Conservation (phyloP, 805 yeast species). For the Zygosaccharomyces kombuchaensis region DNA sequence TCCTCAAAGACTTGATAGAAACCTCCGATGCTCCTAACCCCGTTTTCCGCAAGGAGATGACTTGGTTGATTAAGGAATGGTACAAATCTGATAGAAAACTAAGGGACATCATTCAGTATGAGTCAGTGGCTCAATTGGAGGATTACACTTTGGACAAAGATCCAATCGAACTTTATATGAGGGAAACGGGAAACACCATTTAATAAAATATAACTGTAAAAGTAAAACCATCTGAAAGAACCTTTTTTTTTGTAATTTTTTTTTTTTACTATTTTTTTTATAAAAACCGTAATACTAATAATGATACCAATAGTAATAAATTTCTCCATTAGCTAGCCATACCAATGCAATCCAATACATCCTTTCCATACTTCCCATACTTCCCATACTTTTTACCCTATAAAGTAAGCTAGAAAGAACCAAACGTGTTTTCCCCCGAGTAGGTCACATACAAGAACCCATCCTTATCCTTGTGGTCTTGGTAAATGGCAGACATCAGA, state of each 20-base stretch:
- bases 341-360: conserved; percentile 4
- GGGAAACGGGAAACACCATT: conserved; percentile 36
- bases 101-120: conserved; percentile 50
- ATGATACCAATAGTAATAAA: background rate
- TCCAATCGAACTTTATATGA: conserved; percentile 51
- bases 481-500: conserved; percentile 88
- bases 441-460: conserved; percentile 94
- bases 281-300: background rate
- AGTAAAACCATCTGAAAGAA: background rate
- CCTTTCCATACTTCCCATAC: background rate
- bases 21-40: conserved; percentile 51
- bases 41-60: conserved; percentile 54
- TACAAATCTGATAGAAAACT: conserved; percentile 58
- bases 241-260: background rate
- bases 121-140: conserved; percentile 41
- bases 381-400: background rate
- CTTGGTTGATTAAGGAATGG: conserved; percentile 62
- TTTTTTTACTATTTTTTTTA: background rate
- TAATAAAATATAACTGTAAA: conserved; percentile 7
- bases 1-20: conserved; percentile 58
- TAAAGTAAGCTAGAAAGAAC: conserved; percentile 32
- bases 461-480: conserved; percentile 96
- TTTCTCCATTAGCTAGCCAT: conserved; percentile 4
- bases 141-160: conserved; percentile 50
- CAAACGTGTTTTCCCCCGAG: conserved; percentile 97